phyloP scores from a whole-genome alignment of 164 flowering plant genomes.

The Macadamia integrifolia region DNA sequence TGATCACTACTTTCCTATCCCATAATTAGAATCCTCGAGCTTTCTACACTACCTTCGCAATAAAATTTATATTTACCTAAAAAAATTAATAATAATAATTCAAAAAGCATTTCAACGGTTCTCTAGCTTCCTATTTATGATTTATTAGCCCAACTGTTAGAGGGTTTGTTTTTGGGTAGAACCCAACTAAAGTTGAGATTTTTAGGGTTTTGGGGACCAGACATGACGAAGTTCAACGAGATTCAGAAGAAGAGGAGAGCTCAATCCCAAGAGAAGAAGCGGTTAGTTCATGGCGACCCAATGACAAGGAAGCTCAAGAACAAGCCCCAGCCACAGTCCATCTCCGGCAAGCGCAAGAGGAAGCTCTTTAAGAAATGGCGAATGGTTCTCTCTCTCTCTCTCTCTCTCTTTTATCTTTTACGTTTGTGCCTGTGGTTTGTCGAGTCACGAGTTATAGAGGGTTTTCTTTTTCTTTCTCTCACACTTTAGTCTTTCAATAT shows the following conservation, averaged over 20 bases:
- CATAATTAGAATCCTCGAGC: no score
- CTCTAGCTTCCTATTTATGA: no score
- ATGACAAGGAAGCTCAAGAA: conserved; percentile 52
- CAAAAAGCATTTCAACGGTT: no score
- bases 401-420: background rate
- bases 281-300: conserved; percentile 74
- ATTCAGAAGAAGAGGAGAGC: conserved; percentile 68
- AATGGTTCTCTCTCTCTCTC: conserved; percentile 33
- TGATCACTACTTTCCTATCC: no score
- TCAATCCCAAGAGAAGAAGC: conserved; percentile 37
- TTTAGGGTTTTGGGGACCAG: conserved; percentile 11
- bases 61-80: no score
- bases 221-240: conserved; percentile 75
- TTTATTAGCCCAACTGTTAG: no score
- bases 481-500: background rate
- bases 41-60: no score
- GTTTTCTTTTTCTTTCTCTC: conserved; percentile 3
- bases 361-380: conserved; percentile 87
- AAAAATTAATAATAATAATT: no score
- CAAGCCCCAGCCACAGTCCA: conserved; percentile 38
- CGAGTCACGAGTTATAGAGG: no score
- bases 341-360: conserved; percentile 89
- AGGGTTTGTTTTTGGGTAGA: no score
- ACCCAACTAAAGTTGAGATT: no score
- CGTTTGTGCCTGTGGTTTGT: background rate